Conservation (phyloP, 2,329 filamentous ascomycete genomes). For the Aspergillus luchuensis region DNA sequence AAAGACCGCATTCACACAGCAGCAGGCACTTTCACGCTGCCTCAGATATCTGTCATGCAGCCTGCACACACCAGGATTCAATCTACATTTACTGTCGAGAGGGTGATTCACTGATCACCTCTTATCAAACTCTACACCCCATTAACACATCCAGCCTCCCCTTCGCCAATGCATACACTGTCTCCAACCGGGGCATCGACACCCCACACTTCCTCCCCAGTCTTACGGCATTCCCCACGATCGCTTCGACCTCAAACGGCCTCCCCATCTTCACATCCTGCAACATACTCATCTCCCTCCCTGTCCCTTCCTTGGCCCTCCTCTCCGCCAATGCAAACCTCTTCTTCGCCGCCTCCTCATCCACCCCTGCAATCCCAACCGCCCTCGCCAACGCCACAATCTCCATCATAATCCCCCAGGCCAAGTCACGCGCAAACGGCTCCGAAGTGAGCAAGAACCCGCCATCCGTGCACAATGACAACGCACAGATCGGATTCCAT, state of each 20-base stretch:
- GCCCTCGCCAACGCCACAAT: slow-evolving; percentile 46
- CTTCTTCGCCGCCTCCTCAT: slow-evolving; percentile 38
- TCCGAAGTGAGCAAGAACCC: slow-evolving; percentile 50
- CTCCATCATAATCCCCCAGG: slow-evolving; percentile 50
- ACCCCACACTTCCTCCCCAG: slow-evolving; percentile 46
- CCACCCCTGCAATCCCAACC: slow-evolving; percentile 42
- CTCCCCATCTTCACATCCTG: slow-evolving; percentile 48
- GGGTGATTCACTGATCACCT: too few relatives aligned
- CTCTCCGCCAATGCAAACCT: slow-evolving; percentile 43
- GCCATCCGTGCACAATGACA: slow-evolving; percentile 57
- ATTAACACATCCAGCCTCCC: slow-evolving; percentile 24
- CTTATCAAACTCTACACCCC: neutral
- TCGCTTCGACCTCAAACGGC: slow-evolving; percentile 54
- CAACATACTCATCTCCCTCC: slow-evolving; percentile 54
- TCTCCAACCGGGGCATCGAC: slow-evolving; percentile 45
- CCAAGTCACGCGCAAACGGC: slow-evolving; percentile 34
- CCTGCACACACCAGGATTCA: neutral
- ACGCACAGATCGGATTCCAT: slow-evolving; percentile 63
- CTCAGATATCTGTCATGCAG: too few relatives aligned
- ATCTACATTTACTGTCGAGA: neutral
- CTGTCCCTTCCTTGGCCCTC: slow-evolving; percentile 37
- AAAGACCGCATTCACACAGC: too few relatives aligned
- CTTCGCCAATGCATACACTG: slow-evolving; percentile 50
- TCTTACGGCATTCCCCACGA: slow-evolving; percentile 51
- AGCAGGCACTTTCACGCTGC: too few relatives aligned